Conservation (phyloP, 345 rosid species). For the Xanthoceras sorbifolium region DNA sequence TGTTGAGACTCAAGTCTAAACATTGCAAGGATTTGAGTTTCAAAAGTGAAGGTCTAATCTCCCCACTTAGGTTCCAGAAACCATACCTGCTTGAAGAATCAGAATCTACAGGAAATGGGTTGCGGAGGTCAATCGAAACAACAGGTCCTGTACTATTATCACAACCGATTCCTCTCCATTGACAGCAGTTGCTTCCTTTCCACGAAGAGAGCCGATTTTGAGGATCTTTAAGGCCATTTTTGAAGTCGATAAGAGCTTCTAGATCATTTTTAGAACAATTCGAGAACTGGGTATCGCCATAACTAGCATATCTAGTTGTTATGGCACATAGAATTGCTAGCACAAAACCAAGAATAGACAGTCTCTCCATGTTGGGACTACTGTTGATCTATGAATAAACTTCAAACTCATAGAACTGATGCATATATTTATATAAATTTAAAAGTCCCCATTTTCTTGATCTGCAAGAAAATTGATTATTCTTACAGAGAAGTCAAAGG, state of each 20-base stretch:
- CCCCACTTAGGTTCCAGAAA: conserved; percentile 39
- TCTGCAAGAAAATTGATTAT: background rate
- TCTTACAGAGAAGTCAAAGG: too few species aligned
- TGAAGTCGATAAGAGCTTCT: background rate
- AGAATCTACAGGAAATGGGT: conserved; percentile 21
- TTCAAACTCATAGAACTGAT: background rate
- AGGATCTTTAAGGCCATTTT: too few species aligned
- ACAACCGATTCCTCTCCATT: conserved; percentile 40
- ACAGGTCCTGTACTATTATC: conserved; percentile 30
- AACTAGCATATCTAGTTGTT: conserved; percentile 18
- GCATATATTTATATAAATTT: background rate
- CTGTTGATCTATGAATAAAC: background rate
- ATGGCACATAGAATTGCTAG: conserved; percentile 22
- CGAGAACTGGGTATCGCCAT: conserved; percentile 12
- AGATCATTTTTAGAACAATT: conserved; percentile 34
- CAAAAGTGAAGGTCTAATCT: conserved; percentile 40
- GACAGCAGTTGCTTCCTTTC: conserved; percentile 37
- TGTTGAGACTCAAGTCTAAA: conserved; percentile 46
- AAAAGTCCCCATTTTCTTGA: background rate
- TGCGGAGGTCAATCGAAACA: background rate
- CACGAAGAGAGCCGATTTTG: too few species aligned
- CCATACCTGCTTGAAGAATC: conserved; percentile 27
- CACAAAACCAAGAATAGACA: conserved; percentile 7
- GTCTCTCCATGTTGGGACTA: conserved; percentile 14
- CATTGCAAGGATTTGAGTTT: conserved; percentile 32